These are phyloP conservation scores for Flaveria sonorensis DNA, from an alignment of 129 eudicot species.

Conservation along the genomic window DNA sequence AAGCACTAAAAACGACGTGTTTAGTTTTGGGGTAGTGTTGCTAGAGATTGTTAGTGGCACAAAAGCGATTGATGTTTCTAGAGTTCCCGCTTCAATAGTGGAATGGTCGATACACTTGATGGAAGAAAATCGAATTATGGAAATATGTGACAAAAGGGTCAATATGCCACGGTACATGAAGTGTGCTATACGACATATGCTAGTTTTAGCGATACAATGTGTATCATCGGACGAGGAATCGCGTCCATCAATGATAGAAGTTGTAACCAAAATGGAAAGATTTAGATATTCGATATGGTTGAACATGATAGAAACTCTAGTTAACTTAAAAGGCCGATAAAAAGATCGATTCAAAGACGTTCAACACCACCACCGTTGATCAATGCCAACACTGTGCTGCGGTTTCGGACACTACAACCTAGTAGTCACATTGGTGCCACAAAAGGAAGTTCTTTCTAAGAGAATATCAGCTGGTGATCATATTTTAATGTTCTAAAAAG, in stretches of 20 bases:
- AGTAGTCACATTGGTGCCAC: conserved; percentile 28
- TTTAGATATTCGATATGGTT: conserved; percentile 39
- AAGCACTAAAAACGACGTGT: conserved; percentile 65
- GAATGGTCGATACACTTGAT: conserved; percentile 58
- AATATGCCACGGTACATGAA: conserved; percentile 49
- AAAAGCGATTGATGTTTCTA: conserved; percentile 57
- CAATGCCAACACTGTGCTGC: neutral
- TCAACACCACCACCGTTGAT: conserved; percentile 3
- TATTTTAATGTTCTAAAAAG: conserved; percentile 28
- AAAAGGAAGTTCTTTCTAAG: conserved; percentile 47
- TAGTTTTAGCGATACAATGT: conserved; percentile 57
- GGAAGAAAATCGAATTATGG: conserved; percentile 19
- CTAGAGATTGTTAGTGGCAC: conserved; percentile 66
- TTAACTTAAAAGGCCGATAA: conserved; percentile 28
- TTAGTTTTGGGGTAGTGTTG: conserved; percentile 69
- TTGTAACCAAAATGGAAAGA: conserved; percentile 44
- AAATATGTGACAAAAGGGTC: conserved; percentile 55
- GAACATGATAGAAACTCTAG: conserved; percentile 29
- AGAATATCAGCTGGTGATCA: conserved; percentile 65
- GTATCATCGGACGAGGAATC: conserved; percentile 36
- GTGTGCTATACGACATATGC: conserved; percentile 30
- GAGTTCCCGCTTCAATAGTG: conserved; percentile 55
- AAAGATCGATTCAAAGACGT: conserved; percentile 14
- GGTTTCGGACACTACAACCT: conserved; percentile 24
- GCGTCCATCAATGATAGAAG: conserved; percentile 64